A percentile compares a stretch with the other conserved stretches of the same genome.
phyloP scores from a whole-genome alignment of 495 filamentous ascomycete species.

The Thermochaetoides thermophila region DNA sequence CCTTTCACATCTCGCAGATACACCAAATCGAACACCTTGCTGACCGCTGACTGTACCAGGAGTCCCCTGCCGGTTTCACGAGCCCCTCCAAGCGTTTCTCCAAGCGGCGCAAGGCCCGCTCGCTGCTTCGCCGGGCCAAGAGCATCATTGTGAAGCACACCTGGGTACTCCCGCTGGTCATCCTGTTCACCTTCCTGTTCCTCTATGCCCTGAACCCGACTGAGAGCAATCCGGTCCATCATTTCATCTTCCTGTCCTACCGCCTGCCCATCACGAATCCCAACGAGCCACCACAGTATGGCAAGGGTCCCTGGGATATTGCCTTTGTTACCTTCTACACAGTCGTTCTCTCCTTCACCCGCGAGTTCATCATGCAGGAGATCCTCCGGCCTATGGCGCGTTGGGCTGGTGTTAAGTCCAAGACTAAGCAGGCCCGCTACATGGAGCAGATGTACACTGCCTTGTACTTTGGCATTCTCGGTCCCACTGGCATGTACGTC shows the following conservation, averaged over 20 bases:
- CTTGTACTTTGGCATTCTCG: constrained; percentile 80
- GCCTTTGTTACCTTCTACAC: constrained; percentile 85
- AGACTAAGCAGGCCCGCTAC: constrained; percentile 76
- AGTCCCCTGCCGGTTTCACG: constrained; percentile 5
- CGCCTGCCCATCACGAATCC: constrained; percentile 41
- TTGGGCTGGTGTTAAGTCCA: constrained; percentile 51
- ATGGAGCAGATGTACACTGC: constrained; percentile 98
- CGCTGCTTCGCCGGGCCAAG: constrained; percentile 50
- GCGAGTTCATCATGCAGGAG: constrained; percentile 94
- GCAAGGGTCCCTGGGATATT: constrained; percentile 74
- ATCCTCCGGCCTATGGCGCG: constrained; percentile 67
- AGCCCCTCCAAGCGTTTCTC: constrained; percentile 30
- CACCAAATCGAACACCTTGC: no score
- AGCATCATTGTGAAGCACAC: constrained; percentile 56
- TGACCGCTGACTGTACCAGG: constrained; percentile 9
- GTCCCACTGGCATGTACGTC: constrained; percentile 78
- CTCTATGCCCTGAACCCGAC: constrained; percentile 68
- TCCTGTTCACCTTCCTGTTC: constrained; percentile 47
- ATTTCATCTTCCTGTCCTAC: constrained; percentile 91
- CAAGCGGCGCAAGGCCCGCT: constrained; percentile 44
- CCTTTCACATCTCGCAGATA: no score
- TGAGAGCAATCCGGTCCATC: constrained; percentile 66
- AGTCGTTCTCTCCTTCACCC: constrained; percentile 77
- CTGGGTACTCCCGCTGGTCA: constrained; percentile 64
- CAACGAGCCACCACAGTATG: constrained; percentile 56